Evolutionary conservation across 345 rosid genomes (phyloP).

Genomic region (Durio zibethinus): DNA sequence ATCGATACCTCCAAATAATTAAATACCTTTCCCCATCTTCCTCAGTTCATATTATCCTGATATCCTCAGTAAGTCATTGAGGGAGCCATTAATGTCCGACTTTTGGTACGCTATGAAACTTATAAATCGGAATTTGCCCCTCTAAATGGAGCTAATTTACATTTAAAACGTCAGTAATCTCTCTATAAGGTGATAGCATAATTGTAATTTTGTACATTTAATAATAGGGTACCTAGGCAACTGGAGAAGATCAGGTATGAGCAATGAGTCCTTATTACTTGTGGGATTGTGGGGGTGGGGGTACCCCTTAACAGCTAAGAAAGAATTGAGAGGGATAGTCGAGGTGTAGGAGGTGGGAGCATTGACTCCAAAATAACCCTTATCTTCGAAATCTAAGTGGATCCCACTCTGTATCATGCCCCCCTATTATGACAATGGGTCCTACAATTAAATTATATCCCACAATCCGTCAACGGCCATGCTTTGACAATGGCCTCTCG

Average conservation of each 20-base stretch:
- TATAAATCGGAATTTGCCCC: background rate
- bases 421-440: background rate
- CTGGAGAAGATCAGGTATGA: background rate
- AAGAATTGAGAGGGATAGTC: background rate
- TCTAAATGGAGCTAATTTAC: background rate
- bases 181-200: background rate
- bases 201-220: background rate
- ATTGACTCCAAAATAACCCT: constrained; percentile 17
- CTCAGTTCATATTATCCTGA: background rate
- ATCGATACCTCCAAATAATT: background rate
- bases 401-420: constrained; percentile 15
- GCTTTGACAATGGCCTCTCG: background rate
- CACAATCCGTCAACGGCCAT: background rate
- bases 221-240: background rate
- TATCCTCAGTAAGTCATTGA: background rate
- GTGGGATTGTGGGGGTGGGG: constrained; percentile 12
- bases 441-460: background rate
- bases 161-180: background rate
- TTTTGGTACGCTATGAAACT: background rate
- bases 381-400: constrained; percentile 28
- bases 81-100: constrained; percentile 10
- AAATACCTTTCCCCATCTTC: background rate
- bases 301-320: constrained; percentile 14
- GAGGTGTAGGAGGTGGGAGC: background rate
- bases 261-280: background rate